These are phyloP conservation scores for Quercus ilex DNA, from an alignment of 306 rosid species.

Conservation along the genomic window DNA sequence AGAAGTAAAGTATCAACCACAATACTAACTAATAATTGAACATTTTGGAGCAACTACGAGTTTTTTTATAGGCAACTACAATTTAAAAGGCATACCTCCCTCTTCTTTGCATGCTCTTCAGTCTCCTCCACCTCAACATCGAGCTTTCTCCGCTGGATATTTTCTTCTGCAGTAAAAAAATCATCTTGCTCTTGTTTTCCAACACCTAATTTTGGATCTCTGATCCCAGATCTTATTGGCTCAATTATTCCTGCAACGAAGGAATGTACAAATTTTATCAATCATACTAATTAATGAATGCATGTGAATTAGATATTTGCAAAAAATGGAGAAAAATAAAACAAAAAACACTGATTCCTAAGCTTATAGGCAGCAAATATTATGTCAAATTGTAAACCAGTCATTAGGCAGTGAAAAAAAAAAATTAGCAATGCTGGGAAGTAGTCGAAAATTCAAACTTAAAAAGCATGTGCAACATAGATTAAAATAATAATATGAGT, in stretches of 20 bases:
- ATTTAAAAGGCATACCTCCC: constrained; percentile 71
- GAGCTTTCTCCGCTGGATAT: constrained; percentile 80
- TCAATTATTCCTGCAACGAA: constrained; percentile 65
- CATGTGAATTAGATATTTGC: too few species aligned
- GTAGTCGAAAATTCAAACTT: neutral
- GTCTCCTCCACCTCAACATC: constrained; percentile 89
- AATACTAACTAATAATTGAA: constrained; percentile 38
- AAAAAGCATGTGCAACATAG: neutral
- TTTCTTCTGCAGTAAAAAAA: constrained; percentile 95
- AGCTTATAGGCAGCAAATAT: too few species aligned
- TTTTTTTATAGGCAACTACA: constrained; percentile 7
- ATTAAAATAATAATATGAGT: neutral
- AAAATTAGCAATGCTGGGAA: neutral
- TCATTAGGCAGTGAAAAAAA: neutral
- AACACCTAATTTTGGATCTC: constrained; percentile 87
- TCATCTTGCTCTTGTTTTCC: constrained; percentile 97
- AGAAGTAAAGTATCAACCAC: constrained; percentile 85
- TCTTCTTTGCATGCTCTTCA: constrained; percentile 76
- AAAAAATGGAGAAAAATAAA: too few species aligned
- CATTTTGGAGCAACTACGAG: constrained; percentile 18
- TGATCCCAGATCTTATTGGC: constrained; percentile 91
- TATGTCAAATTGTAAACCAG: neutral
- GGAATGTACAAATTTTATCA: too few species aligned
- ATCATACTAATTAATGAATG: too few species aligned
- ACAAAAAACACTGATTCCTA: too few species aligned